Evolutionary conservation across 495 filamentous ascomycete genomes (phyloP).

Genomic region (Podospora australis): DNA sequence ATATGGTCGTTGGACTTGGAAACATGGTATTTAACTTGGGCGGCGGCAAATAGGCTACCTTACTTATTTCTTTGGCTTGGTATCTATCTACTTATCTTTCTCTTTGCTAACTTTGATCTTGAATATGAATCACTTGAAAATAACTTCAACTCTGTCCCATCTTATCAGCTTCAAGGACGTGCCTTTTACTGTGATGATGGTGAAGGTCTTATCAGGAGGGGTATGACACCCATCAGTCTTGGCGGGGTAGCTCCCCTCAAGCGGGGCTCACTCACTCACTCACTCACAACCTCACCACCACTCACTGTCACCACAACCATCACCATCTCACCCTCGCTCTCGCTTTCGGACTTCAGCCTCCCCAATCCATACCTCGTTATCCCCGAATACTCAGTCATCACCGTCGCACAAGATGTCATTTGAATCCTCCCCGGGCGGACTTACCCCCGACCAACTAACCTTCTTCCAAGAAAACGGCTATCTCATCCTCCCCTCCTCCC

Average conservation of each 20-base stretch:
- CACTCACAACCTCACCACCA: neutral
- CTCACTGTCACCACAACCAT: neutral
- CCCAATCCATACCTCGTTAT: neutral
- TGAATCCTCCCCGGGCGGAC: constrained; percentile 37
- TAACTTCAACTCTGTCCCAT: no score
- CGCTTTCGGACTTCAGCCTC: no score
- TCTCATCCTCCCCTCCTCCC: constrained; percentile 75
- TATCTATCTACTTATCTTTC: no score
- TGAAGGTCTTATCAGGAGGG: neutral
- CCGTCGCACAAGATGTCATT: constrained; percentile 2
- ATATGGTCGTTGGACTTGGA: no score
- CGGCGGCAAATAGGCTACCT: no score
- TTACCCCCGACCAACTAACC: constrained; percentile 64
- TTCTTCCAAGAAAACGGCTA: constrained; percentile 80
- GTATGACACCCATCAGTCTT: neutral
- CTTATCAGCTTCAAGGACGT: no score
- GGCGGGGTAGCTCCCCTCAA: constrained; percentile 10
- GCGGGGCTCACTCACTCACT: neutral
- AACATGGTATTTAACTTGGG: no score
- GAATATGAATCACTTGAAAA: no score
- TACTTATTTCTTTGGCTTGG: no score
- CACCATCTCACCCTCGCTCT: neutral
- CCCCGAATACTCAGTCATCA: neutral
- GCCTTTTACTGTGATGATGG: neutral
- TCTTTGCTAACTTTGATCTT: no score